Conservation (phyloP, 192 early-diverging fungal species). For the Powellomyces hirtus region DNA sequence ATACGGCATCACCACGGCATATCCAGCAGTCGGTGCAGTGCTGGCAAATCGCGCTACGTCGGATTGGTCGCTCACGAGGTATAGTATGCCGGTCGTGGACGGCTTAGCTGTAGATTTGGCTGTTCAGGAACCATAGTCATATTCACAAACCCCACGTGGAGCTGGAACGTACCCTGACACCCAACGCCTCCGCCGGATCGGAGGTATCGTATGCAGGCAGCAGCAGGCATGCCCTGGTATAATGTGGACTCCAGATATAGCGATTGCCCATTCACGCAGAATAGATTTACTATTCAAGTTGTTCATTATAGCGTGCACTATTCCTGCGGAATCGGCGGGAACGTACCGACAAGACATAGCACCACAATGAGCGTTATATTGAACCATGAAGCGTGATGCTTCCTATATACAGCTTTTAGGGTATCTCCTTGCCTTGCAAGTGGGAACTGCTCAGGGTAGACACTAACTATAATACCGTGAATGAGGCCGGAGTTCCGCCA, state of each 20-base stretch:
- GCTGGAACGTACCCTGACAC: conserved; percentile 48
- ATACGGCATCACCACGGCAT: conserved; percentile 64
- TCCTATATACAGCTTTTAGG: no score
- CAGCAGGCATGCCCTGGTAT: conserved; percentile 40
- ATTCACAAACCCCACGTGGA: conserved; percentile 18
- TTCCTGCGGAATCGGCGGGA: no score
- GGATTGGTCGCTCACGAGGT: conserved; percentile 39
- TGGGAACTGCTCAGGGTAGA: no score
- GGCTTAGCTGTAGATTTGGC: conserved; percentile 1
- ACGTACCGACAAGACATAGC: no score
- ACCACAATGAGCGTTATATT: no score
- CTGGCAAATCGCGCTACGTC: conserved; percentile 53
- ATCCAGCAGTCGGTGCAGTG: conserved; percentile 35
- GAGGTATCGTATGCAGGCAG: conserved; percentile 57
- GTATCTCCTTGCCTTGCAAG: no score
- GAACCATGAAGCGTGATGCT: no score
- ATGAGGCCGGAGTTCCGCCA: no score
- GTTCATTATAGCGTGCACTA: no score
- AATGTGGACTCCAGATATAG: conserved; percentile 31
- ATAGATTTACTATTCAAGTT: no score
- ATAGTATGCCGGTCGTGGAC: conserved; percentile 55
- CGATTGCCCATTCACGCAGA: conserved; percentile 24
- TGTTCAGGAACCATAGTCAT: conserved; percentile 12
- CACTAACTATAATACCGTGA: no score
- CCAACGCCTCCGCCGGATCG: conserved; percentile 57